phyloP scores from a whole-genome alignment of 495 filamentous ascomycete species.

The Peziza echinospora region DNA sequence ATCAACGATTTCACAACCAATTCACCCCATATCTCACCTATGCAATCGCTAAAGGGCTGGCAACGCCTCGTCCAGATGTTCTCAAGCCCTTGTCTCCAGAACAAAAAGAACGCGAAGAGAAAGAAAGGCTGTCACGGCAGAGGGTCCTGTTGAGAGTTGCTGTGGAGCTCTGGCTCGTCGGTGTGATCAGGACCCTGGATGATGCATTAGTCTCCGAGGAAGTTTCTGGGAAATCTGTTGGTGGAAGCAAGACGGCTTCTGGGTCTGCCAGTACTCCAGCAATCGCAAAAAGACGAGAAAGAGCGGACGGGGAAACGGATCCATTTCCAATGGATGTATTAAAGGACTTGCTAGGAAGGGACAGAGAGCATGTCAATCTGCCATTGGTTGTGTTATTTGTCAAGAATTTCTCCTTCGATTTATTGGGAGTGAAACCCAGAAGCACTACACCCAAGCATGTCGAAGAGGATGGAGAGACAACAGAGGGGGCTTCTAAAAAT shows the following conservation, averaged over 20 bases:
- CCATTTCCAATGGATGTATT: constrained; percentile 90
- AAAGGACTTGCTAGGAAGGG: constrained; percentile 84
- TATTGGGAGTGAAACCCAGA: constrained; percentile 49
- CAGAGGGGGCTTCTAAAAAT: constrained; percentile 8
- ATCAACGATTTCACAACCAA: constrained; percentile 81
- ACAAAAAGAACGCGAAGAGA: constrained; percentile 82
- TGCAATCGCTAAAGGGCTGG: constrained; percentile 77
- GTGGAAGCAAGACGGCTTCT: constrained; percentile 20
- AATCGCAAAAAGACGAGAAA: constrained; percentile 15
- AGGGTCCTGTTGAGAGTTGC: constrained; percentile 69
- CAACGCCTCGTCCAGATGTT: constrained; percentile 70
- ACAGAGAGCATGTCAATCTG: constrained; percentile 77
- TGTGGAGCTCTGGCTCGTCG: constrained; percentile 91
- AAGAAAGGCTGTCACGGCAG: constrained; percentile 72
- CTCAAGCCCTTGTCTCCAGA: constrained; percentile 62
- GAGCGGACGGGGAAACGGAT: constrained; percentile 26
- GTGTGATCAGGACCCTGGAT: constrained; percentile 65
- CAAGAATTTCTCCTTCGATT: constrained; percentile 90
- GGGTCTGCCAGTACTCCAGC: constrained; percentile 24
- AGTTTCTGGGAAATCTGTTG: constrained; percentile 36
- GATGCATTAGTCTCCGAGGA: constrained; percentile 78
- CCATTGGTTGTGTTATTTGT: constrained; percentile 84
- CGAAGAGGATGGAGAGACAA: constrained; percentile 62
- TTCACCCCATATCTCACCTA: constrained; percentile 86
- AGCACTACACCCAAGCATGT: constrained; percentile 53